Percentiles rank a stretch among this genome's conserved stretches.
Evolutionary conservation across 176 grass and related monocot genomes (phyloP).

Genomic region (Hordeum marinum): DNA sequence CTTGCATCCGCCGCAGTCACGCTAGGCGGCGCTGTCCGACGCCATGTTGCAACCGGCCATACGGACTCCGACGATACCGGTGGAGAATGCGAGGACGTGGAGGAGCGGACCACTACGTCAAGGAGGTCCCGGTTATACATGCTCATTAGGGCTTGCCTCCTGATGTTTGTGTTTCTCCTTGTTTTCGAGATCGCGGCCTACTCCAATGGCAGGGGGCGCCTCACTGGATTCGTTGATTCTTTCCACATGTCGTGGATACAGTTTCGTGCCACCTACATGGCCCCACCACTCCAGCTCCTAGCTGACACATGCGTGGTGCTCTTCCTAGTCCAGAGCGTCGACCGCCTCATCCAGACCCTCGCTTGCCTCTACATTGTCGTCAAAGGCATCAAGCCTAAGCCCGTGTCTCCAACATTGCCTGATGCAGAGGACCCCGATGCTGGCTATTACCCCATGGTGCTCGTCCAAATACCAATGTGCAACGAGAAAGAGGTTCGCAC

Average conservation of each 20-base stretch:
- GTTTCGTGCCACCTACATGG: conserved; percentile 66
- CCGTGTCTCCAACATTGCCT: not conserved
- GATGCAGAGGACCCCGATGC: conserved; percentile 45
- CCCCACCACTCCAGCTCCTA: conserved; percentile 69
- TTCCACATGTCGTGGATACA: conserved; percentile 57
- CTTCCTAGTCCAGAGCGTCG: conserved; percentile 83
- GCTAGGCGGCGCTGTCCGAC: conserved; percentile 47
- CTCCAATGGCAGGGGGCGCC: conserved; percentile 18
- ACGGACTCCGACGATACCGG: conserved; percentile 41
- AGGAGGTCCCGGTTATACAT: conserved; percentile 53
- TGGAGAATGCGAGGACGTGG: not conserved
- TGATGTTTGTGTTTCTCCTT: conserved; percentile 53
- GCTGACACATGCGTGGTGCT: conserved; percentile 70
- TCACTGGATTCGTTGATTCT: conserved; percentile 4
- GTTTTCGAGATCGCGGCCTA: conserved; percentile 51
- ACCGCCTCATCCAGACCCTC: conserved; percentile 70
- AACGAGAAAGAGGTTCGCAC: conserved; percentile 81
- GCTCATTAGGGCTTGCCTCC: conserved; percentile 48
- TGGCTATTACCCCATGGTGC: conserved; percentile 71
- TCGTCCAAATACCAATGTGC: conserved; percentile 97
- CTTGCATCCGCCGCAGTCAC: conserved; percentile 50
- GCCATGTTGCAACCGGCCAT: conserved; percentile 41
- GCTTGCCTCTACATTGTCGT: conserved; percentile 79
- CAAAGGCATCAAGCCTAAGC: conserved; percentile 43
- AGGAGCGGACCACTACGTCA: not conserved